These are phyloP conservation scores for Coniosporium tulheliwenetii DNA, from an alignment of 2,329 filamentous ascomycete species.

Conservation along the genomic window DNA sequence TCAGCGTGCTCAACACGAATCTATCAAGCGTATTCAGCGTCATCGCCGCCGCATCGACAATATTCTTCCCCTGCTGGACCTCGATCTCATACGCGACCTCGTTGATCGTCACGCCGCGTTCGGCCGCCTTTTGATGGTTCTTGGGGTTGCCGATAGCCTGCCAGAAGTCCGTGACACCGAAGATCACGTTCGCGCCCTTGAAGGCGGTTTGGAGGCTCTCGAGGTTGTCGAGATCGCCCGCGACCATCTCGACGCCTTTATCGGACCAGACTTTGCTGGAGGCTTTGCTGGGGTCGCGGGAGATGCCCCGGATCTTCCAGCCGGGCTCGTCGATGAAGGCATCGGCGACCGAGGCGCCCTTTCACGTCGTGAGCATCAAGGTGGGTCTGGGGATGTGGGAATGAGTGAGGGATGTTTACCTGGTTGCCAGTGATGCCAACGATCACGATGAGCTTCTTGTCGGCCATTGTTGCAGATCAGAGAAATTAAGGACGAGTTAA, in stretches of 20 bases:
- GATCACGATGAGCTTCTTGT: background rate
- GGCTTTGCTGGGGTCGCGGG: constrained; percentile 18
- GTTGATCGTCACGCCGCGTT: constrained; percentile 8
- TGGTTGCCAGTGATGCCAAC: background rate
- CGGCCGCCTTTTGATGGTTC: constrained; percentile 7
- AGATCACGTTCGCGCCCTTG: constrained; percentile 12
- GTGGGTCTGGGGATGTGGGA: background rate
- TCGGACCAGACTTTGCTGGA: constrained; percentile 11
- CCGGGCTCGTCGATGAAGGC: background rate
- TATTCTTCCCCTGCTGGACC: constrained; percentile 16
- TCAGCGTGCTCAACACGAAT: constrained; percentile 11
- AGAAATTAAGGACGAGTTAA: too few species aligned
- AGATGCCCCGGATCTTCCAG: constrained; percentile 8
- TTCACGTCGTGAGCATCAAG: background rate
- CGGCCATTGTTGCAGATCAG: too few species aligned
- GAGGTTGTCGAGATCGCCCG: constrained; percentile 10
- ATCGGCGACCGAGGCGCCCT: constrained; percentile 1
- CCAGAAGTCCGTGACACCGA: constrained; percentile 20
- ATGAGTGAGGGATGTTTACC: background rate
- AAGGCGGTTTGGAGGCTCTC: constrained; percentile 11
- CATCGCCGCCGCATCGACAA: constrained; percentile 15
- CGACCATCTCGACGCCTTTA: constrained; percentile 11
- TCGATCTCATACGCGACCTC: constrained; percentile 12
- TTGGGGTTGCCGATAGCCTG: constrained; percentile 7
- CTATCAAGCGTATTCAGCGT: constrained; percentile 8